phyloP scores from a whole-genome alignment of 257 asterid species.

The Anisodus tanguticus region DNA sequence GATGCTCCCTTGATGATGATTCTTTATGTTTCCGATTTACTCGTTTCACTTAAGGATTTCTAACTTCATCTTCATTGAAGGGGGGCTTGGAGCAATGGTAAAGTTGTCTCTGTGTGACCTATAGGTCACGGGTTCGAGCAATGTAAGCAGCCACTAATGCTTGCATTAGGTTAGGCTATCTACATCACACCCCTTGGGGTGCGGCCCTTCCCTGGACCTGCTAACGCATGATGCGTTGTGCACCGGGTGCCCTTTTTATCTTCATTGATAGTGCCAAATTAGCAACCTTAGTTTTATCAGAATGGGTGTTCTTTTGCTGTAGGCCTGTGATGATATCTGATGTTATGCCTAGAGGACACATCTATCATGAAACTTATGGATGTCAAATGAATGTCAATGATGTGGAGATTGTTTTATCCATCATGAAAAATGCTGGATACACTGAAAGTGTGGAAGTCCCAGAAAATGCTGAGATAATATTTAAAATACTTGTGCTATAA shows the following conservation, averaged over 20 bases:
- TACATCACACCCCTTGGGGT: too few species aligned
- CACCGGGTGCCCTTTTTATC: background rate
- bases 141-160: too few species aligned
- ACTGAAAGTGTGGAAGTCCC: conserved; percentile 78
- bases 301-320: conserved; percentile 37
- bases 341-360: conserved; percentile 75
- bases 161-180: too few species aligned
- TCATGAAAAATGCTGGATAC: conserved; percentile 94
- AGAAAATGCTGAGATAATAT: conserved; percentile 94
- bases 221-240: too few species aligned
- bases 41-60: background rate
- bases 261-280: conserved; percentile 7
- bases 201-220: background rate
- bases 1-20: background rate
- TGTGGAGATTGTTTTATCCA: conserved; percentile 94
- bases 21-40: background rate
- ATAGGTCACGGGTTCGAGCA: too few species aligned
- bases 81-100: too few species aligned
- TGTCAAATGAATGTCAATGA: conserved; percentile 99
- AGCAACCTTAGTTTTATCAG: background rate
- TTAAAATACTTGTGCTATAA: conserved; percentile 92
- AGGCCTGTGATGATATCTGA: conserved; percentile 54
- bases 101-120: too few species aligned
- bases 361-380: conserved; percentile 96
- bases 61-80: background rate